Evolutionary conservation across 257 asterid species (phyloP).

Genomic region (Scutellaria baicalensis): DNA sequence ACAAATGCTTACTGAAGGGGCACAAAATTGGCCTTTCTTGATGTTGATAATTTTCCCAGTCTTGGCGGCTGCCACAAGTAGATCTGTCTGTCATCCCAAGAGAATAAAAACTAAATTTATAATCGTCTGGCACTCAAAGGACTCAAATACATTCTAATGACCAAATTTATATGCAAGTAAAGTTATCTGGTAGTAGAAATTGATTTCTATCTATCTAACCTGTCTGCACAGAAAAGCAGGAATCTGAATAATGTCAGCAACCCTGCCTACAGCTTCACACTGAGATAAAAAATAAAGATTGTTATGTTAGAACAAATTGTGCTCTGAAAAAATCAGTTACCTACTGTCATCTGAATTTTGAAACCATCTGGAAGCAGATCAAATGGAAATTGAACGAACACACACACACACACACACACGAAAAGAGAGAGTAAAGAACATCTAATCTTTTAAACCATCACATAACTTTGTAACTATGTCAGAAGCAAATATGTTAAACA

Average conservation of each 20-base stretch:
- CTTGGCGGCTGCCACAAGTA: conserved; percentile 90
- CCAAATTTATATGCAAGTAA: neutral
- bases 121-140: too few relatives aligned
- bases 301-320: neutral
- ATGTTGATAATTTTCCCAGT: conserved; percentile 83
- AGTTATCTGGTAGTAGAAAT: neutral
- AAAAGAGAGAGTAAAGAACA: too few relatives aligned
- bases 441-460: too few relatives aligned
- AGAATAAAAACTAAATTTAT: too few relatives aligned
- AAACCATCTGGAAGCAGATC: too few relatives aligned
- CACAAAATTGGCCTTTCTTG: conserved; percentile 96
- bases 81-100: conserved; percentile 57
- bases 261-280: conserved; percentile 98
- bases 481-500: too few relatives aligned
- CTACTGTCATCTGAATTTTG: too few relatives aligned
- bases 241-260: conserved; percentile 94
- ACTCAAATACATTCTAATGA: neutral
- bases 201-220: conserved; percentile 29
- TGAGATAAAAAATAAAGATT: conserved; percentile 7
- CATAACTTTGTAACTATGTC: too few relatives aligned
- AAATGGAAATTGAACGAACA: too few relatives aligned
- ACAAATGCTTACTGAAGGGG: conserved; percentile 52
- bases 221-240: conserved; percentile 98
- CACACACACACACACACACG: too few relatives aligned
- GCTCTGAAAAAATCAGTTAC: neutral